Evolutionary conservation across 1,284 basidiomycete genomes (phyloP).

Genomic region (Ceratobasidium sp.): DNA sequence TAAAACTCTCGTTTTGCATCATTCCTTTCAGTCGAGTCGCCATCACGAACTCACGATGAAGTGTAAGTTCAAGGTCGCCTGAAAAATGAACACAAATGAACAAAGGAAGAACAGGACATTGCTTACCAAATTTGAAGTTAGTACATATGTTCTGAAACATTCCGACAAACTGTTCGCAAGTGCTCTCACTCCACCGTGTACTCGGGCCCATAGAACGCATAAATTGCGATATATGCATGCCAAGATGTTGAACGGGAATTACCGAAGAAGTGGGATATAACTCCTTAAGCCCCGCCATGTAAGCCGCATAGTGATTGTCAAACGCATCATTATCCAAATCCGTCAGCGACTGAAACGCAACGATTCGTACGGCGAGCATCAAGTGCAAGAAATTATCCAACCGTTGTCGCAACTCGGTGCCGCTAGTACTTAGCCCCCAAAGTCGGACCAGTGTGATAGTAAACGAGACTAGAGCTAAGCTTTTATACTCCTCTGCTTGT

Average conservation of each 20-base stretch:
- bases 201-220: constrained; percentile 22
- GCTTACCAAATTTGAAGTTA: constrained; percentile 33
- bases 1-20: background rate
- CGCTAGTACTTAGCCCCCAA: constrained; percentile 9
- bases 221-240: constrained; percentile 25
- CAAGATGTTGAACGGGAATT: constrained; percentile 23
- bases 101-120: background rate
- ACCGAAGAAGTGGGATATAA: constrained; percentile 10
- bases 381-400: constrained; percentile 33
- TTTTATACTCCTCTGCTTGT: constrained; percentile 45
- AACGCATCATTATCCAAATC: background rate
- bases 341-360: background rate
- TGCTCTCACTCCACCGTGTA: constrained; percentile 7
- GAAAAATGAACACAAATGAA: no score
- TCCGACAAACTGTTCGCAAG: constrained; percentile 38
- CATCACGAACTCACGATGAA: constrained; percentile 7
- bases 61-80: constrained; percentile 15
- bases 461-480: constrained; percentile 38
- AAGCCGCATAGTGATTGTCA: background rate
- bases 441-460: constrained; percentile 38
- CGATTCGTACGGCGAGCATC: background rate
- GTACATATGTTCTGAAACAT: constrained; percentile 13
- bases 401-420: background rate
- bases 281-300: background rate
- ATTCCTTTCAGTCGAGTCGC: background rate